Base-by-base conservation (phyloP, 345 rosid genomes). In the Noccaea bulbosa region DNA sequence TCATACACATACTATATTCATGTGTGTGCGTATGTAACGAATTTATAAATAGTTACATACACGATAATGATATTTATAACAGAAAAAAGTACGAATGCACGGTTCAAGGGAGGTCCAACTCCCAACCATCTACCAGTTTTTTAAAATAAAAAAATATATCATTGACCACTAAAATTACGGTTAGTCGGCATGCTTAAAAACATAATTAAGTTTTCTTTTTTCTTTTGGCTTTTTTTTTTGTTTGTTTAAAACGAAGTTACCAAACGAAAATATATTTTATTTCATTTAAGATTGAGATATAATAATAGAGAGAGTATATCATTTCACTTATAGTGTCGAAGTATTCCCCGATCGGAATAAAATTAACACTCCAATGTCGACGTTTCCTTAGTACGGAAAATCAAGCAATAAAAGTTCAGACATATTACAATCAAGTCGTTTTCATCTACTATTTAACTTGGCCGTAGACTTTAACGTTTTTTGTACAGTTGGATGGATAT, bases 111-210 rank as follows among this genome's bases (percentile, higher is more conserved):
- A 30, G 7, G 38, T 34, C 53, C 69, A 52, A 71, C 75, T 62
- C 37, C 75, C 75, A 71, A 71, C 75, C 11, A 53, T 62, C 51
- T 50, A 52, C 44, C 34, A 41, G 40, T 70, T 33, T 47, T 58
- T 24, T 47, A 14, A 20, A 14, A 20, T 69, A 45, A 20, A 1
- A 20, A 1, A 20, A 2, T 22, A 17, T 54, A 46, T 6, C 73
- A 37, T 58, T 69, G 73, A 69, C 73, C 35, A 9, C 6, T 50
- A 11, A 5, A 34, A 34, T 5, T 34, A 34, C 37, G 37, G 37
- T 34, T 34, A 34, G 37, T 34, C 37, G 37, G 3, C 37, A 34
- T 34, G 37, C 37, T 34, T 7, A 34, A 32, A 32, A 32, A 20
- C 22, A 20, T 20, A 20, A 20, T 1, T 20, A 20, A 17, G 1